phyloP scores from a whole-genome alignment of 78 protist genomes.

The Cyanophora paradoxa region DNA sequence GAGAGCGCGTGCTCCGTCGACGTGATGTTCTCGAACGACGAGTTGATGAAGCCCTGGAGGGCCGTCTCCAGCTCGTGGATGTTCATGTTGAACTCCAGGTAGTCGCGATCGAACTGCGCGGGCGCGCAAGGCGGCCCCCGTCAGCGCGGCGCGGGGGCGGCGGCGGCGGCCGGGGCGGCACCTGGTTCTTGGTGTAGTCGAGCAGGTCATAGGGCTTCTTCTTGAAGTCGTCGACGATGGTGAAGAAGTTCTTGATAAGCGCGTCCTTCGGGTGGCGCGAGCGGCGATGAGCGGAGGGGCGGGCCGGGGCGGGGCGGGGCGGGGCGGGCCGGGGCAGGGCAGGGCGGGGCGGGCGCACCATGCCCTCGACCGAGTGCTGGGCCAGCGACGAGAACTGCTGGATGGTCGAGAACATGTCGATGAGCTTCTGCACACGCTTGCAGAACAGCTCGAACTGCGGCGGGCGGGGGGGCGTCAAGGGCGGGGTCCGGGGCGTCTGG shows the following conservation, averaged over 20 bases:
- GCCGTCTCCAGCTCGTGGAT: conserved; percentile 39
- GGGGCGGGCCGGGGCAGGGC: no score
- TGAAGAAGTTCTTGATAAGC: conserved; percentile 22
- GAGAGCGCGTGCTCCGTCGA: conserved; percentile 38
- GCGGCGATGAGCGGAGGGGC: no score
- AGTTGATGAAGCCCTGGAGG: conserved; percentile 49
- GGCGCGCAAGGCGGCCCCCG: background rate
- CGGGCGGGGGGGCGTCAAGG: no score
- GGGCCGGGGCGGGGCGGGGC: no score
- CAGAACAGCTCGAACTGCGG: conserved; percentile 62
- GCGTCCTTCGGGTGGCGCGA: no score
- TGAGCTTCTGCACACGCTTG: conserved; percentile 57
- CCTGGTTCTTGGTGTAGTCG: conserved; percentile 22
- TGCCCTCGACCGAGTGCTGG: conserved; percentile 36
- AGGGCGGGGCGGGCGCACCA: no score
- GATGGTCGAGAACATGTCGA: conserved; percentile 49
- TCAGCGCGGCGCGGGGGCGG: background rate
- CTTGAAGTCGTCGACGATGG: conserved; percentile 34
- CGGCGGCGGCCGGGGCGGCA: conserved; percentile 3
- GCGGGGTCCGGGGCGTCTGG: no score
- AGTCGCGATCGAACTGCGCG: conserved; percentile 58
- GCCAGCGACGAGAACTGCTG: conserved; percentile 45
- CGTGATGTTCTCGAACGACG: conserved; percentile 45
- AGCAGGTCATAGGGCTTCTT: conserved; percentile 61
- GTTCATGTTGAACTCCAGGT: conserved; percentile 37